These are phyloP conservation scores for Globisporangium megalacanthum DNA, from an alignment of 352 stramenopile species.

Conservation along the genomic window DNA sequence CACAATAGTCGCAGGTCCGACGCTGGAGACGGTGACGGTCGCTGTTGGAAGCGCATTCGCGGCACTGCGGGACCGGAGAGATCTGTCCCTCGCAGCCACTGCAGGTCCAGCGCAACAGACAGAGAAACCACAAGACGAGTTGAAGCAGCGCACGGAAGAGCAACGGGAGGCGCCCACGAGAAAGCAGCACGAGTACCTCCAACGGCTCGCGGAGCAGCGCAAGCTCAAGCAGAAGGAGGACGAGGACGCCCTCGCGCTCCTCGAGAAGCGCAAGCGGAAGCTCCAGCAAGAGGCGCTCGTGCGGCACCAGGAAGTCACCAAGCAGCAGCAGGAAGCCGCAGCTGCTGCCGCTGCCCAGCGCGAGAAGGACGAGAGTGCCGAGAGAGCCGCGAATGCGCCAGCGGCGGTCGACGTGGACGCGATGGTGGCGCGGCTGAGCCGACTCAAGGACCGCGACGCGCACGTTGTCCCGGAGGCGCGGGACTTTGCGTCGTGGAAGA, in stretches of 20 bases:
- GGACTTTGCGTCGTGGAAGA: slow-evolving; percentile 89
- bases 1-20: background rate
- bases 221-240: slow-evolving; percentile 67
- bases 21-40: background rate
- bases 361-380: slow-evolving; percentile 20
- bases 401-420: slow-evolving; percentile 43
- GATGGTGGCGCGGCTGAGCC: slow-evolving; percentile 77
- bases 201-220: slow-evolving; percentile 51
- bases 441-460: slow-evolving; percentile 58
- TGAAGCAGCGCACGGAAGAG: slow-evolving; percentile 39
- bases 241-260: slow-evolving; percentile 43
- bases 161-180: slow-evolving; percentile 41
- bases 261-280: slow-evolving; percentile 49
- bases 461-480: slow-evolving; percentile 63
- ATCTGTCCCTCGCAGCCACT: background rate
- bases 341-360: slow-evolving; percentile 16
- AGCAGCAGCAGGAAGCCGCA: slow-evolving; percentile 34
- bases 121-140: slow-evolving; percentile 19
- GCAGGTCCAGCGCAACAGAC: background rate
- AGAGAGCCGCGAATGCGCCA: slow-evolving; percentile 17
- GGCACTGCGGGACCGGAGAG: slow-evolving; percentile 9
- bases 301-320: slow-evolving; percentile 46
- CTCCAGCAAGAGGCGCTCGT: slow-evolving; percentile 50
- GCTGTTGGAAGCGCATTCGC: background rate
- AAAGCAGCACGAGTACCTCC: slow-evolving; percentile 70